Conservation (phyloP, 345 rosid genomes). For the Alliaria petiolata region DNA sequence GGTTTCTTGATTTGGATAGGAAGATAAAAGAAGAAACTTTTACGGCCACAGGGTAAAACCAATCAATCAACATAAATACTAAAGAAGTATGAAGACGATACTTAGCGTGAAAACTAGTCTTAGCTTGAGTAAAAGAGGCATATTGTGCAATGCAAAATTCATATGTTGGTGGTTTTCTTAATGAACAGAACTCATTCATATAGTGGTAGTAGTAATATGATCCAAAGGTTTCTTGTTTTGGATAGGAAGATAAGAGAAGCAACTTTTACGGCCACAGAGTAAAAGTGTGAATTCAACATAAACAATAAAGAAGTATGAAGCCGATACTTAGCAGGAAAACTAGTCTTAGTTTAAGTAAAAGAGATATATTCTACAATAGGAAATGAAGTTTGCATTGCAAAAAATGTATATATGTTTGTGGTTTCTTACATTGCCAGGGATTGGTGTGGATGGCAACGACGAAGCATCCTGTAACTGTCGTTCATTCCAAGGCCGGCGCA, state of each 20-base stretch:
- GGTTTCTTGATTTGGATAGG: neutral
- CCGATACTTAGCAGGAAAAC: neutral
- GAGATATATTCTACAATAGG: too few species aligned
- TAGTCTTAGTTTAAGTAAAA: neutral
- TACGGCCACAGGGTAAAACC: neutral
- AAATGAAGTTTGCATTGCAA: neutral
- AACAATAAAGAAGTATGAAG: neutral
- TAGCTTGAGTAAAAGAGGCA: neutral
- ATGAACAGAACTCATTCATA: too few species aligned
- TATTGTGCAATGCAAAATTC: neutral
- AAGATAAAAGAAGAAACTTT: neutral
- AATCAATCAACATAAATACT: neutral
- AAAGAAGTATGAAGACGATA: neutral
- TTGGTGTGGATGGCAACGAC: conserved; percentile 66
- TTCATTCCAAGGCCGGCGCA: conserved; percentile 71
- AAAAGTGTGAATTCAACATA: too few species aligned
- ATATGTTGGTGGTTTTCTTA: too few species aligned
- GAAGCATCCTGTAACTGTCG: conserved; percentile 51
- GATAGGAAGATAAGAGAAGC: neutral
- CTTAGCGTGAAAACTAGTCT: neutral
- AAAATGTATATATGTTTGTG: neutral
- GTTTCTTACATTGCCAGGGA: conserved; percentile 53
- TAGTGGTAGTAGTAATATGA: too few species aligned
- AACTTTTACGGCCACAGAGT: too few species aligned
- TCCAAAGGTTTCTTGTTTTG: neutral